Base-by-base conservation (phyloP, 176 grass and related monocot genomes). In the Ananas comosus region DNA sequence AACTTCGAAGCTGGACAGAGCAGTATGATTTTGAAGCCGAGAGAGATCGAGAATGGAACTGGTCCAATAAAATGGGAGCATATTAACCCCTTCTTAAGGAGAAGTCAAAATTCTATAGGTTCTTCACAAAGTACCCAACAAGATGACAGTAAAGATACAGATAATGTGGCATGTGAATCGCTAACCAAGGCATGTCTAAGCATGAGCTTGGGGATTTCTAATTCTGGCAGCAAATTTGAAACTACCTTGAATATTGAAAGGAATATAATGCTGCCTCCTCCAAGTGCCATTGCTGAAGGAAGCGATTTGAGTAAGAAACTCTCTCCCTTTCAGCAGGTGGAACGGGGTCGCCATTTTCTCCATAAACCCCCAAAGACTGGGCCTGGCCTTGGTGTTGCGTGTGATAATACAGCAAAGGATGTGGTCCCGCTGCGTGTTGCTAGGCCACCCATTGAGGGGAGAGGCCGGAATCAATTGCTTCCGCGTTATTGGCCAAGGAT, bases 401-500 rank as follows among this genome's bases (percentile, higher is more conserved):
- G 82, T 73, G 95, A 99, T 42, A 42, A 42, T 80, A 66, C 82
- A 85, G 80, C 81, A 8, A 94, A 65, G 70, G 90, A 91, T 78
- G 73, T 79, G 61, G 72, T 99, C 72, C 80, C 95, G 11, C 82
- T 99, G 78, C 90, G 95, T 63, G 90, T 99, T 77, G 95, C 90
- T 9, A 93, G 95, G 63, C 95, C 95, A 58, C 95, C 95, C 75
- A 85, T 90, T 13, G 95, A 99, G 49, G 95, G 91, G 73, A 80
- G 88, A 71, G 88, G 87, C 0, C 90, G 90, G 75, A 99, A 88
- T 81, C 95, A 99, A 19, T 83, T 99, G 70, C 95, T 99, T 76
- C 95, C 95, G 14, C 79, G 95, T 19, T 99, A 99, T 83, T 99
- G 95, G 95, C 95, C 95, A 47, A 91, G 95, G 85, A 99, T 99